phyloP scores from a whole-genome alignment of 2,329 filamentous ascomycete genomes.

The Phoma sp. region DNA sequence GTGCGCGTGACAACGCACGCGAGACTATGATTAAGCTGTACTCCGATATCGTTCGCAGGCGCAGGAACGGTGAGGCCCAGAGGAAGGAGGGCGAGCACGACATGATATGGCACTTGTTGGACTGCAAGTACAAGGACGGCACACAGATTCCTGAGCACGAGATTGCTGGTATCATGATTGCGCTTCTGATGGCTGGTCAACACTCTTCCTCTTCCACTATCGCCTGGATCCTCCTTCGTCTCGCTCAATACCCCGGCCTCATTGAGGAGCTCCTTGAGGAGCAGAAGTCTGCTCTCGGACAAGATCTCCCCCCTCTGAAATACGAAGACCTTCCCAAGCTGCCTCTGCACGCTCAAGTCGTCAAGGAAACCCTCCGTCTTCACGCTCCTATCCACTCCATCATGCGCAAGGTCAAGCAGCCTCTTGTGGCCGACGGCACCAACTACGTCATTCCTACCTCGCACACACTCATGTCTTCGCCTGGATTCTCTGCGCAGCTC shows the following conservation, averaged over 20 bases:
- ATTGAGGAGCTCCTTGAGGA: conserved; percentile 83
- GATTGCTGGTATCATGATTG: conserved; percentile 93
- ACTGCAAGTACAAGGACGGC: conserved; percentile 83
- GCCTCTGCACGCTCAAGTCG: conserved; percentile 79
- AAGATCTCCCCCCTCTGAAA: conserved; percentile 73
- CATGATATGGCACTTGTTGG: conserved; percentile 92
- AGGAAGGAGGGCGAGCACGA: conserved; percentile 63
- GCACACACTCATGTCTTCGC: conserved; percentile 83
- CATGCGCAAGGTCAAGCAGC: conserved; percentile 87
- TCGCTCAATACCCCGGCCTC: conserved; percentile 78
- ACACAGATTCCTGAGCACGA: conserved; percentile 79
- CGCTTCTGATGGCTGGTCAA: conserved; percentile 88
- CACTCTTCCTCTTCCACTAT: conserved; percentile 86
- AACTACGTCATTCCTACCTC: conserved; percentile 80
- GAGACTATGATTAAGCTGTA: conserved; percentile 81
- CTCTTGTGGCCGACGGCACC: conserved; percentile 82
- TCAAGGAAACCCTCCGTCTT: conserved; percentile 90
- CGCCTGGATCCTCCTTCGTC: conserved; percentile 82
- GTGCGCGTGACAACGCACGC: conserved; percentile 78
- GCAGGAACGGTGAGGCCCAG: conserved; percentile 60
- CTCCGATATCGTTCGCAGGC: conserved; percentile 78
- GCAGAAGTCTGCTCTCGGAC: conserved; percentile 74
- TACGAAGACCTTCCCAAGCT: conserved; percentile 81
- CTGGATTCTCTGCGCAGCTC: conserved; percentile 78
- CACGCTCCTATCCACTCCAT: conserved; percentile 96